Evolutionary conservation across 148 eudicot genomes (phyloP), one percentile per base, ranked within the genome.

Genomic region (Nepenthes mirabilis): DNA sequence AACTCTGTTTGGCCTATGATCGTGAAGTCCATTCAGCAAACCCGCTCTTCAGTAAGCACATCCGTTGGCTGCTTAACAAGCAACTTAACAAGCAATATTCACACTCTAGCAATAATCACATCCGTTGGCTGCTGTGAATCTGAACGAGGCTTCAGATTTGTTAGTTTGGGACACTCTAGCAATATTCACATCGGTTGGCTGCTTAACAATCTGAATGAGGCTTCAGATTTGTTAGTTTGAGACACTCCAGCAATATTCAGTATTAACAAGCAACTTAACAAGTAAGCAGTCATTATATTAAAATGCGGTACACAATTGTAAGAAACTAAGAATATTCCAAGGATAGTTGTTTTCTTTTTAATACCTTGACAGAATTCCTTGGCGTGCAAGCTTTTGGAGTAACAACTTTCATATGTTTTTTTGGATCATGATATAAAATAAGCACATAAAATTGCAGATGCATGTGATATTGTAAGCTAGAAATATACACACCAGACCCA

Each of bases 21-120:
- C 77, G 78, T 5, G 60, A 84, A 65, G 96, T 88, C 60, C 96
- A 88, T 58, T 75, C 83, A 2, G 83, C 96, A 13, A 85, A 88
- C 61, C 85, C 12, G 45, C 79, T 89, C 11, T 89, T 85, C 65
- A 68, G 77, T 0, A 89, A 85, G 52, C 96, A 89, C 74, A 74
- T 67, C 71, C 13, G 82, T 83, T 5, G 67, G 83, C 9, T 89
- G 96, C 53, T 93, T 83, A 51, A 89, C 85, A 37, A 85, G 96
- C 50, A 93, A 89, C 45, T 89, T 78, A 91, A 85, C 35, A 9
- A 55, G 1, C 96, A 88, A 65, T 63, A 37, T 10, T 6, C 11
- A 1, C 54, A 52, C 32, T 13, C 55, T 47, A 23, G 23, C 23
- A 66, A 13, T 89, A 43, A 55, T 76, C 58, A 62, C 14, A 0